Conservation (phyloP, 1,139 yeast genomes). For the Arxiozyma slooffiae region DNA sequence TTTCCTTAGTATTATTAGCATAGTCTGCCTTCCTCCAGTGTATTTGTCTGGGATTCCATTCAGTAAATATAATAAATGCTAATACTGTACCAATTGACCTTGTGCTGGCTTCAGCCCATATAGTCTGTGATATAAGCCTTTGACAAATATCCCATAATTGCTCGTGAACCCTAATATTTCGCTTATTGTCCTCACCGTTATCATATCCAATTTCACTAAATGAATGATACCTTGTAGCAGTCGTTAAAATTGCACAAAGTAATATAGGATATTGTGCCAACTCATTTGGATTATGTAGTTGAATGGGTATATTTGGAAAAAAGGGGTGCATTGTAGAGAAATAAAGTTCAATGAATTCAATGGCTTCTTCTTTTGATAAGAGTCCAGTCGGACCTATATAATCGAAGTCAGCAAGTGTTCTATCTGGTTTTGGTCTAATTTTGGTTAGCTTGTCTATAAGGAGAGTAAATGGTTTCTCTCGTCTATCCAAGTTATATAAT, state of each 20-base stretch:
- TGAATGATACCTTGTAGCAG: constrained; percentile 65
- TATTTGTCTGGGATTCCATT: constrained; percentile 92
- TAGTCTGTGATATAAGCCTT: constrained; percentile 70
- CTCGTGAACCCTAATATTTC: constrained; percentile 61
- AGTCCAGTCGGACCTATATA: constrained; percentile 57
- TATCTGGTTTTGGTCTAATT: constrained; percentile 47
- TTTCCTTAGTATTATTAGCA: constrained; percentile 42
- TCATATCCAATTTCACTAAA: constrained; percentile 35
- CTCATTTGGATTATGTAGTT: constrained; percentile 54
- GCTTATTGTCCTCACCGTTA: constrained; percentile 19
- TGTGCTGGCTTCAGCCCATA: constrained; percentile 91
- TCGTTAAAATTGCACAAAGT: constrained; percentile 68
- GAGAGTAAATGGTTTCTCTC: constrained; percentile 32
- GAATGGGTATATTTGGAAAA: constrained; percentile 76
- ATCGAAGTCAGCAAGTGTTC: constrained; percentile 48
- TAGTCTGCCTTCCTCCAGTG: constrained; percentile 85
- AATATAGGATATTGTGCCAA: constrained; percentile 73
- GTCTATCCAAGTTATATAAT: constrained; percentile 3
- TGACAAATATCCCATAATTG: constrained; percentile 79
- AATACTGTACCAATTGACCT: constrained; percentile 78
- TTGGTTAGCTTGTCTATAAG: constrained; percentile 41
- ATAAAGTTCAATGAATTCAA: constrained; percentile 50
- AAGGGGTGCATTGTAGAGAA: constrained; percentile 79
- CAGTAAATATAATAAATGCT: constrained; percentile 79
- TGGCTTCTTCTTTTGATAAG: constrained; percentile 60